Base-by-base conservation (phyloP, 2,329 filamentous ascomycete genomes). In the Ophiostoma triangulosporum region DNA sequence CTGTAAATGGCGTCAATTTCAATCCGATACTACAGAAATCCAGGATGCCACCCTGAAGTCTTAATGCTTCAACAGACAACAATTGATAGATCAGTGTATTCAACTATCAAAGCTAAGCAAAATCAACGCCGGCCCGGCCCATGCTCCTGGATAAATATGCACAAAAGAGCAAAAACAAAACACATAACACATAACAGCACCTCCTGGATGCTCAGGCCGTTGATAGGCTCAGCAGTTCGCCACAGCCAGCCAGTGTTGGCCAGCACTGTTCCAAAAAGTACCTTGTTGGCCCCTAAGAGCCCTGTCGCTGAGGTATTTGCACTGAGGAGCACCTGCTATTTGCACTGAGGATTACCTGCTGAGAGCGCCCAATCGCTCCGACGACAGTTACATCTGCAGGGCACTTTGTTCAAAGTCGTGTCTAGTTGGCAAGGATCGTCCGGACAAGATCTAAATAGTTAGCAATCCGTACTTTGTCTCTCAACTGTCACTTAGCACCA, bases 351-450 rank as follows among this genome's bases (percentile, higher is more conserved):
- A n/a, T n/a, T n/a, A n/a, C n/a, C n/a, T n/a, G n/a, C n/a, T n/a
- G n/a, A n/a, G n/a, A n/a, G n/a, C n/a, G n/a, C n/a, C n/a, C n/a
- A n/a, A n/a, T n/a, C n/a, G n/a, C n/a, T n/a, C n/a, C 1, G 14
- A 24, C 40, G 24, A n/a, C 15, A 45, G 14, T 8, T 17, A 8
- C 40, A 27, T 27, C 12, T 26, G 15, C 15, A 11, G 26, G 17
- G 26, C 26, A 15, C 26, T 9, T 11, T 31, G 14, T 17, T 29
- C 15, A 17, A 24, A 17, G 26, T 20, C 17, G 6, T 29, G 54
- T 67, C 68, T 77, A 93, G 73, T 91, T 91, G 68, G 86, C 86
- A 61, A 93, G 82, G 65, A 93, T 89, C 52, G 86, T 91, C 64
- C 86, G 83, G 64, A 93, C 86, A 56, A 93, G 83, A 58, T 93